phyloP scores from a whole-genome alignment of 1,284 basidiomycete species.

The Singerocomus inundabilis region DNA sequence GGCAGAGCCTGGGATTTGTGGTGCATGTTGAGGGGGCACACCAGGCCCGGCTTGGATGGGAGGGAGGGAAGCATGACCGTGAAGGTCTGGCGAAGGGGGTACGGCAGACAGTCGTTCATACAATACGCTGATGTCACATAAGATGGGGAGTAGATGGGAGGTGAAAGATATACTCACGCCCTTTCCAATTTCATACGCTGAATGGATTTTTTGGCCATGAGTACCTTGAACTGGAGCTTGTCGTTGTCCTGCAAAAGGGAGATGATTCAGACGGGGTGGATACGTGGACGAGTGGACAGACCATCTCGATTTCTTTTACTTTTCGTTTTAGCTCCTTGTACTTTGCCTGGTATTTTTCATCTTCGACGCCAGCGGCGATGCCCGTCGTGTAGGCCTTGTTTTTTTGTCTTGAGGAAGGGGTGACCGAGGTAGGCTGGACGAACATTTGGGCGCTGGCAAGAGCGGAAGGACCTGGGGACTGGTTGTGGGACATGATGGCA shows the following conservation, averaged over 20 bases:
- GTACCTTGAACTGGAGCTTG: slow-evolving; percentile 78
- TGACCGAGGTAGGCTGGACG: slow-evolving; percentile 26
- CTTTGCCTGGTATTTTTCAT: slow-evolving; percentile 85
- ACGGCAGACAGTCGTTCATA: slow-evolving; percentile 71
- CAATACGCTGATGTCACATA: slow-evolving; percentile 52
- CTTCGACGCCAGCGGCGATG: slow-evolving; percentile 79
- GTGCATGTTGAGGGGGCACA: slow-evolving; percentile 34
- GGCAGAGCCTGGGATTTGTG: slow-evolving; percentile 35
- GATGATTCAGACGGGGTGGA: slow-evolving; percentile 1
- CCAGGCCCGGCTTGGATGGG: slow-evolving; percentile 37
- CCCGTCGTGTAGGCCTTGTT: slow-evolving; percentile 53
- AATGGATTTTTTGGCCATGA: slow-evolving; percentile 81
- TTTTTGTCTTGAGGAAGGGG: slow-evolving; percentile 46
- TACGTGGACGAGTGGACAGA: slow-evolving; percentile 38
- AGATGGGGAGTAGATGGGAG: slow-evolving; percentile 22
- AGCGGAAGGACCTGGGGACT: slow-evolving; percentile 48
- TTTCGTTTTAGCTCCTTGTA: slow-evolving; percentile 90
- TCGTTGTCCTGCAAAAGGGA: slow-evolving; percentile 73
- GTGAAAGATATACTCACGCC: slow-evolving; percentile 61
- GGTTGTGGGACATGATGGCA: slow-evolving; percentile 53
- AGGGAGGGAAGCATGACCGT: slow-evolving; percentile 41
- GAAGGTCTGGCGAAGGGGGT: slow-evolving; percentile 52
- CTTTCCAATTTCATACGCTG: slow-evolving; percentile 87
- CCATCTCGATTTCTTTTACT: slow-evolving; percentile 84
- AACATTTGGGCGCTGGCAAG: slow-evolving; percentile 32